These are phyloP conservation scores for Furcasterigmium sp. DNA, from an alignment of 2,329 filamentous ascomycete genomes.

Conservation along the genomic window DNA sequence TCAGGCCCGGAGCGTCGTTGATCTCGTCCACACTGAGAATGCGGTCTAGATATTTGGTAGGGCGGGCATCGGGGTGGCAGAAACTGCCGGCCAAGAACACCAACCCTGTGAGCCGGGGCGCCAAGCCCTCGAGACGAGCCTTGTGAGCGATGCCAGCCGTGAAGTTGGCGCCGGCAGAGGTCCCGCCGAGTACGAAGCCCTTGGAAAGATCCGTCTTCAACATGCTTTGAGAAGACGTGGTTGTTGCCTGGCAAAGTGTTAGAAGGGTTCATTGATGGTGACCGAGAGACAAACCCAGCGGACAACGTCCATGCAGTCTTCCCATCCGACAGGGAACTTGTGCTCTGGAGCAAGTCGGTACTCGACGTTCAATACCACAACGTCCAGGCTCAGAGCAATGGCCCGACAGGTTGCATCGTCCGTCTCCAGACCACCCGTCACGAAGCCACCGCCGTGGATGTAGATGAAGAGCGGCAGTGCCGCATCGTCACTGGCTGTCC, in stretches of 20 bases:
- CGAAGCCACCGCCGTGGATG: slow-evolving; percentile 20
- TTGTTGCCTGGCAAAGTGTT: background rate
- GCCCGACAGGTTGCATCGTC: slow-evolving; percentile 19
- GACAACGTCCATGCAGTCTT: slow-evolving; percentile 37
- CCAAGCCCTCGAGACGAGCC: slow-evolving; percentile 26
- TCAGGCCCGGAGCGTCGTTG: slow-evolving; percentile 23
- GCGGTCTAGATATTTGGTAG: slow-evolving; percentile 26
- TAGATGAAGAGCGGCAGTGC: slow-evolving; percentile 16
- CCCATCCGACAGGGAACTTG: slow-evolving; percentile 37
- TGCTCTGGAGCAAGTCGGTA: slow-evolving; percentile 47
- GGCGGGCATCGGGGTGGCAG: slow-evolving; percentile 31
- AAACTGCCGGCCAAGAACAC: slow-evolving; percentile 40
- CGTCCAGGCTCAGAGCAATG: slow-evolving; percentile 12
- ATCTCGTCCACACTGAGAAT: slow-evolving; percentile 31
- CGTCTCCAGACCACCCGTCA: slow-evolving; percentile 19
- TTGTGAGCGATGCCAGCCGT: slow-evolving; percentile 38
- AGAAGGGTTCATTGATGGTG: background rate
- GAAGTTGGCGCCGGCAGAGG: slow-evolving; percentile 46
- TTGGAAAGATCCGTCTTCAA: slow-evolving; percentile 32
- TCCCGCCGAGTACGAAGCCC: slow-evolving; percentile 45
- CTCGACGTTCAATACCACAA: slow-evolving; percentile 40
- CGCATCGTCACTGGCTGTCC: slow-evolving; percentile 1
- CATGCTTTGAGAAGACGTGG: slow-evolving; percentile 14
- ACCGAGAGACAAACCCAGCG: slow-evolving; percentile 15
- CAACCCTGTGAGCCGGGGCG: slow-evolving; percentile 9